A percentile compares a stretch with the other conserved stretches of the same genome.
Evolutionary conservation across 2,329 filamentous ascomycete species (phyloP).

Genomic region (Hypoxylon sp.): DNA sequence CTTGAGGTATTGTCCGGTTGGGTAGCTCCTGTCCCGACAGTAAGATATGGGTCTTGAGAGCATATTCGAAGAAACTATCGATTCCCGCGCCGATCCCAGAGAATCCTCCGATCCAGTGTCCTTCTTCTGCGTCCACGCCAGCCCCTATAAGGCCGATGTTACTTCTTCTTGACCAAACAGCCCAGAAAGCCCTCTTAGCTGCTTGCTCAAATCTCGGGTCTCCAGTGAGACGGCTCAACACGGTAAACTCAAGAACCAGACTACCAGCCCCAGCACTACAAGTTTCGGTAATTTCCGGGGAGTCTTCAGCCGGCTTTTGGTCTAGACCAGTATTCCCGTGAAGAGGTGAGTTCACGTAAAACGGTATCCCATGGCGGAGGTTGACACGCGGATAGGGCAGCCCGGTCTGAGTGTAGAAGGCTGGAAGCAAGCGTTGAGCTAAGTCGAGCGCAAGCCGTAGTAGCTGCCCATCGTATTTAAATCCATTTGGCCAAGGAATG

Average conservation of each 20-base stretch:
- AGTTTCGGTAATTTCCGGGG: constrained; percentile 88
- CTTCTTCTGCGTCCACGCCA: constrained; percentile 92
- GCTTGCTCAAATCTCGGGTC: constrained; percentile 89
- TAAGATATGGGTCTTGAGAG: constrained; percentile 92
- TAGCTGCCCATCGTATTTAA: constrained; percentile 90
- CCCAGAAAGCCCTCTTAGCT: constrained; percentile 95
- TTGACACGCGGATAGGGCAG: constrained; percentile 97
- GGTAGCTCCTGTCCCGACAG: constrained; percentile 80
- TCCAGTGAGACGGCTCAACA: constrained; percentile 88
- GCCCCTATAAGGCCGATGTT: constrained; percentile 89
- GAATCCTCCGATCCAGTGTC: constrained; percentile 88
- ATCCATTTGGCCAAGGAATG: constrained; percentile 81
- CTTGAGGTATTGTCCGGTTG: constrained; percentile 63
- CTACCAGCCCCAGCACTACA: constrained; percentile 98
- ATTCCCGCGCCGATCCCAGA: constrained; percentile 97
- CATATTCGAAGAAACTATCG: constrained; percentile 99
- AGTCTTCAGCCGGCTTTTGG: constrained; percentile 57
- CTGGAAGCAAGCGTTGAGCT: constrained; percentile 85
- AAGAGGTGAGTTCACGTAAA: constrained; percentile 88
- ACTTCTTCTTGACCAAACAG: constrained; percentile 92
- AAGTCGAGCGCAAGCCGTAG: constrained; percentile 91
- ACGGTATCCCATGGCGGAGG: constrained; percentile 89
- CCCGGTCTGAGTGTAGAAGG: constrained; percentile 91
- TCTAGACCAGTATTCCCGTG: constrained; percentile 69
- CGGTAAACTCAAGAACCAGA: constrained; percentile 92